These are phyloP conservation scores for Candida sonorensis DNA, from an alignment of 805 yeast species.

Conservation along the genomic window DNA sequence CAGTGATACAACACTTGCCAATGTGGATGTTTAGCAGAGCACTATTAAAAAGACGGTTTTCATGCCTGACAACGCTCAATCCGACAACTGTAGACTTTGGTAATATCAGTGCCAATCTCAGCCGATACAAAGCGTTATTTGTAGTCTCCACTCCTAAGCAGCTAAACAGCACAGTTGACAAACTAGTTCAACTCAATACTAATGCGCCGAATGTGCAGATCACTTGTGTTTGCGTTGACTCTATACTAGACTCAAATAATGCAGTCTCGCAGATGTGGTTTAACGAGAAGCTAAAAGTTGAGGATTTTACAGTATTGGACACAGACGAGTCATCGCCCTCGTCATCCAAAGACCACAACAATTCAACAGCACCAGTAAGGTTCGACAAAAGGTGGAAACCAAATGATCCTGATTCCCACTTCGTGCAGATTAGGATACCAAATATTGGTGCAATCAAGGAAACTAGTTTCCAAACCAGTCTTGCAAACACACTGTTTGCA, in stretches of 20 bases:
- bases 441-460: background rate
- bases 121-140: slow-evolving; percentile 14
- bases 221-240: slow-evolving; percentile 22
- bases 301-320: no score
- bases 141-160: slow-evolving; percentile 25
- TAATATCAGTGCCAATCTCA: background rate
- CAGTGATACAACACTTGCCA: background rate
- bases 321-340: no score
- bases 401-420: slow-evolving; percentile 4
- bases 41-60: slow-evolving; percentile 5
- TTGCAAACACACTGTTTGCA: slow-evolving; percentile 23
- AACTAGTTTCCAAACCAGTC: slow-evolving; percentile 2
- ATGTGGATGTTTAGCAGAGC: background rate
- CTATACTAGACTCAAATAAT: slow-evolving; percentile 18
- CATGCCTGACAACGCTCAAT: slow-evolving; percentile 15
- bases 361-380: no score
- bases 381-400: slow-evolving; percentile 7
- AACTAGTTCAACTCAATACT: slow-evolving; percentile 7
- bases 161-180: slow-evolving; percentile 12
- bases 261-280: slow-evolving; percentile 25
- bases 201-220: slow-evolving; percentile 11
- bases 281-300: no score
- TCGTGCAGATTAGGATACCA: background rate
- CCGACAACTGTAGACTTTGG: slow-evolving; percentile 7
- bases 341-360: no score